A percentile compares a stretch with the other conserved stretches of the same genome.
Conservation (phyloP, 306 rosid species). For the Lupinus albus region DNA sequence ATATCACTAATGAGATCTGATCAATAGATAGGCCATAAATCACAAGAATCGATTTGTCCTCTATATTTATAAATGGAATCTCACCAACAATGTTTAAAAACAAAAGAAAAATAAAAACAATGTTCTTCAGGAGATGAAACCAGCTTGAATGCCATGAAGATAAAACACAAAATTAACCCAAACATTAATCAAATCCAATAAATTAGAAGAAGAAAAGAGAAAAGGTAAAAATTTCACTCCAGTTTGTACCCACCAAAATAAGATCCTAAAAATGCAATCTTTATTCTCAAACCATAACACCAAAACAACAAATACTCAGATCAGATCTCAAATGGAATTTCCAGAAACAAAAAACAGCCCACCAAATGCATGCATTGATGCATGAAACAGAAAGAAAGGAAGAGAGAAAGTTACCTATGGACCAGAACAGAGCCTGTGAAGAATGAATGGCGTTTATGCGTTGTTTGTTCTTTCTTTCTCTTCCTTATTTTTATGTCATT, state of each 20-base stretch:
- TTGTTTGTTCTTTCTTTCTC: slow-evolving; percentile 31
- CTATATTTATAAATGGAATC: not conserved
- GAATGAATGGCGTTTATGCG: slow-evolving; percentile 31
- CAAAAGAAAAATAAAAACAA: not conserved
- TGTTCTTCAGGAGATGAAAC: slow-evolving; percentile 2
- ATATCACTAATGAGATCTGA: slow-evolving; percentile 7
- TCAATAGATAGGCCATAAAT: slow-evolving; percentile 15
- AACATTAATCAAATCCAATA: slow-evolving; percentile 21
- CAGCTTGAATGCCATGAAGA: slow-evolving; percentile 7
- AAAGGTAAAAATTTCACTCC: not conserved
- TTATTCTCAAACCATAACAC: slow-evolving; percentile 16
- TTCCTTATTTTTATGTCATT: slow-evolving; percentile 26
- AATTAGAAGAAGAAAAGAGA: not conserved
- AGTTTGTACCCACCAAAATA: slow-evolving; percentile 24
- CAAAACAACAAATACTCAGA: slow-evolving; percentile 30
- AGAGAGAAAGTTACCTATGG: slow-evolving; percentile 40
- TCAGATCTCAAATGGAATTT: slow-evolving; percentile 22
- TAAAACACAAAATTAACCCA: slow-evolving; percentile 16
- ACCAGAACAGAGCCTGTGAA: slow-evolving; percentile 36
- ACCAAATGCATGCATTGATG: slow-evolving; percentile 10
- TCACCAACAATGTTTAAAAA: not conserved
- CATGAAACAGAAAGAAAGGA: slow-evolving; percentile 11
- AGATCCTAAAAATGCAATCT: slow-evolving; percentile 32
- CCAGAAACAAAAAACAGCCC: not conserved
- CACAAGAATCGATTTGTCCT: not conserved